phyloP scores from a whole-genome alignment of 257 asterid genomes.

The Solanum verrucosum region DNA sequence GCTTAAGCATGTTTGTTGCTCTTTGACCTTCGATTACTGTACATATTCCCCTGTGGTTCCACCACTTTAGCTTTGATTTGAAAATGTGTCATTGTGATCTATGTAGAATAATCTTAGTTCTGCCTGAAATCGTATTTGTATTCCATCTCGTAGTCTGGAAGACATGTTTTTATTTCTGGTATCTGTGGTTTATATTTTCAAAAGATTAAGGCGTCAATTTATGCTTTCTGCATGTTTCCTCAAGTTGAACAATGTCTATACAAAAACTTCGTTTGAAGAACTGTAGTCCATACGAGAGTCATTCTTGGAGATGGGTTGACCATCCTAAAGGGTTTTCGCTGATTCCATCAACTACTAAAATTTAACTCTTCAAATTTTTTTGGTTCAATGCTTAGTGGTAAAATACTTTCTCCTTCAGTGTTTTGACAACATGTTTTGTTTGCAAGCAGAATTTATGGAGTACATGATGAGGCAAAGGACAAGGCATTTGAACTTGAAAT shows the following conservation, averaged over 20 bases:
- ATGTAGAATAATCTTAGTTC: not conserved
- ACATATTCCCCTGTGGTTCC: not conserved
- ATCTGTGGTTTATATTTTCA: not conserved
- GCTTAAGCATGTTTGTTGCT: not conserved
- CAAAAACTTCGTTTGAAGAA: not conserved
- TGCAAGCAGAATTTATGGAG: constrained; percentile 68
- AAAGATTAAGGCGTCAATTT: not conserved
- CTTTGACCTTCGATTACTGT: not conserved
- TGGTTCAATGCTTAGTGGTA: not conserved
- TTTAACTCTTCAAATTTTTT: not conserved
- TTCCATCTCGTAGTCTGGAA: not conserved
- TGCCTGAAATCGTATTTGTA: not conserved
- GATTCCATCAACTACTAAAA: not conserved
- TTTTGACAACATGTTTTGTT: not conserved
- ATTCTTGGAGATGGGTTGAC: not conserved
- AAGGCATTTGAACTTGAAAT: constrained; percentile 93
- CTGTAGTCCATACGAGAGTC: not conserved
- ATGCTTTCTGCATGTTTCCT: not conserved
- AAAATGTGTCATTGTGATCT: not conserved
- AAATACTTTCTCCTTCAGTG: not conserved
- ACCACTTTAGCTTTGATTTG: not conserved
- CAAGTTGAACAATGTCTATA: not conserved
- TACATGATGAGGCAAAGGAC: constrained; percentile 96
- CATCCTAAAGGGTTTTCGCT: not conserved
- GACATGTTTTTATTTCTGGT: not conserved